phyloP scores from a whole-genome alignment of 176 grass and related monocot species.

The Hordeum marinum region DNA sequence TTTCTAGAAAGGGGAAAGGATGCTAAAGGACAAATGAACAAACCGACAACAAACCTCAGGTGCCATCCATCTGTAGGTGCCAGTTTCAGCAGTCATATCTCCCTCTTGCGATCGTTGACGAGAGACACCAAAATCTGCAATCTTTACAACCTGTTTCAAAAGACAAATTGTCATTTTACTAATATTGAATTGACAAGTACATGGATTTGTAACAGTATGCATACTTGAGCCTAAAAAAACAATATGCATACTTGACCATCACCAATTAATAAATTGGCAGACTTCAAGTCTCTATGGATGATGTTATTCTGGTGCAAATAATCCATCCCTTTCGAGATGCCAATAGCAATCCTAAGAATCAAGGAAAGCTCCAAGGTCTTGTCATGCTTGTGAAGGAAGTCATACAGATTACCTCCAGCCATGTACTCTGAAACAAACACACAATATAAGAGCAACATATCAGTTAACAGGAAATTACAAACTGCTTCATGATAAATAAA shows the following conservation, averaged over 20 bases:
- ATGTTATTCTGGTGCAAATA: conserved; percentile 95
- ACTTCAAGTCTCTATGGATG: conserved; percentile 93
- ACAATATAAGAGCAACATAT: not conserved
- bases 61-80: conserved; percentile 98
- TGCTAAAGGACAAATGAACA: not conserved
- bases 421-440: conserved; percentile 70
- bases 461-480: not conserved
- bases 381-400: conserved; percentile 73
- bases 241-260: conserved; percentile 47
- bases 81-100: conserved; percentile 98
- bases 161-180: conserved; percentile 21
- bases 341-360: conserved; percentile 77
- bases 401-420: conserved; percentile 85
- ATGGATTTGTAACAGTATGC: conserved; percentile 1
- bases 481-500: not conserved
- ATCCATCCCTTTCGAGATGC: conserved; percentile 82
- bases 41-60: conserved; percentile 67
- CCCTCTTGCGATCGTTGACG: conserved; percentile 55
- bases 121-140: conserved; percentile 95
- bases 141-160: conserved; percentile 70
- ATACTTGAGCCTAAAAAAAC: conserved; percentile 43
- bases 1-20: not conserved
- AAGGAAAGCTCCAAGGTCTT: conserved; percentile 58
- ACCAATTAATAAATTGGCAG: conserved; percentile 84
- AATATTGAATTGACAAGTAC: conserved; percentile 13